A percentile compares a stretch with the other conserved stretches of the same genome.
These are phyloP conservation scores for Nemania serpens DNA, from an alignment of 2,329 filamentous ascomycete genomes.

Conservation along the genomic window DNA sequence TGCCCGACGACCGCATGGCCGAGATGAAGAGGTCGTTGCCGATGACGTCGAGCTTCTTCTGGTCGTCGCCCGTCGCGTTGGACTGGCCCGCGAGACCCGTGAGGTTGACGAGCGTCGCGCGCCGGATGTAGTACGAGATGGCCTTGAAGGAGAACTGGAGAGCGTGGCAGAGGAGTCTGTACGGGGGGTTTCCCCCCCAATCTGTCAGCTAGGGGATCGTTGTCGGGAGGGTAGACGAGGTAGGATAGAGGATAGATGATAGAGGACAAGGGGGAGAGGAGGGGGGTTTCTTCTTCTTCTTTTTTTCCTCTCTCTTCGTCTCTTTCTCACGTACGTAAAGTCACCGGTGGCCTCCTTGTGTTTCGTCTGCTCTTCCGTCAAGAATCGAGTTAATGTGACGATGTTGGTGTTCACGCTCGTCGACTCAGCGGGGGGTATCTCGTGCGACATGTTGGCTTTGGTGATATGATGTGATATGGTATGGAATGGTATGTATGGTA, in stretches of 20 bases:
- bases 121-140: slow-evolving; percentile 98
- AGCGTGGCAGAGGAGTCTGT: slow-evolving; percentile 89
- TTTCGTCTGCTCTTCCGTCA: slow-evolving; percentile 94
- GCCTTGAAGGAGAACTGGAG: slow-evolving; percentile 99
- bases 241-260: no score
- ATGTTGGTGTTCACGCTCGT: slow-evolving; percentile 96
- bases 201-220: background rate
- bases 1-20: slow-evolving; percentile 90
- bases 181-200: no score
- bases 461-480: background rate
- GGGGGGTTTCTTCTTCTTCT: no score
- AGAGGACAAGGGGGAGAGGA: no score
- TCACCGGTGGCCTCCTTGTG: slow-evolving; percentile 95
- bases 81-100: slow-evolving; percentile 92
- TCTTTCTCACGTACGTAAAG: slow-evolving; percentile 75
- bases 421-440: slow-evolving; percentile 50
- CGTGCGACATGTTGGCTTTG: slow-evolving; percentile 28
- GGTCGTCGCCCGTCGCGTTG: slow-evolving; percentile 95
- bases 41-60: slow-evolving; percentile 99
- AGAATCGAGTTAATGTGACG: slow-evolving; percentile 89
- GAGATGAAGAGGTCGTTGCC: slow-evolving; percentile 97
- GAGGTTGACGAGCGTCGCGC: slow-evolving; percentile 92
- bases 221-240: no score
- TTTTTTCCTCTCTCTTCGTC: no score
- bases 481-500: no score